A percentile compares a stretch with the other conserved stretches of the same genome.
phyloP scores from a whole-genome alignment of 768 basidiomycete genomes.

The Amanita rimosa region DNA sequence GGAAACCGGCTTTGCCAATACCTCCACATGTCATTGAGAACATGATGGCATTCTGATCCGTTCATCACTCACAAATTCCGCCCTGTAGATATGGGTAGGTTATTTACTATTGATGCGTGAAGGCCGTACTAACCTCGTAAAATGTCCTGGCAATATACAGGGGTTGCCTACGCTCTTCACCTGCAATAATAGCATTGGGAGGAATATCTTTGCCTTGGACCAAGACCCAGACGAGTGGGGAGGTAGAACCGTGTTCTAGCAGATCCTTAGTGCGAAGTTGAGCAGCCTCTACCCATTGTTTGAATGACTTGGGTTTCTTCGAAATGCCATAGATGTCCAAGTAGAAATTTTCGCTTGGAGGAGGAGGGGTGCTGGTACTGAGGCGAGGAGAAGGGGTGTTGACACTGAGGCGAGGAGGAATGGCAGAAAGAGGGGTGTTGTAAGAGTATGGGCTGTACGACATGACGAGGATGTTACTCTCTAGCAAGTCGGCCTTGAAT shows the following conservation, averaged over 20 bases:
- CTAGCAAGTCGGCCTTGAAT: background rate
- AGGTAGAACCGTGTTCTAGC: slow-evolving; percentile 9
- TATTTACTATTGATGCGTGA: background rate
- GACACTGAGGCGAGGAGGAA: background rate
- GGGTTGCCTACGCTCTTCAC: slow-evolving; percentile 12
- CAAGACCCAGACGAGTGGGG: slow-evolving; percentile 15
- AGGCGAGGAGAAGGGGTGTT: background rate
- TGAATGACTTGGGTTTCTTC: slow-evolving; percentile 11
- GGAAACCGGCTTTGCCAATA: slow-evolving; percentile 13
- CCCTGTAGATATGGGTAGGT: background rate
- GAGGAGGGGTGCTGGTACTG: slow-evolving; percentile 2
- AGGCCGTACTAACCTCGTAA: slow-evolving; percentile 9
- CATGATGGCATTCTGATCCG: background rate
- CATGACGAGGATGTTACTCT: background rate
- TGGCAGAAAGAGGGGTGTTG: background rate
- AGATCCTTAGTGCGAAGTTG: slow-evolving; percentile 9
- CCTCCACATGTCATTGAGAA: slow-evolving; percentile 1
- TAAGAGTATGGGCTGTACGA: background rate
- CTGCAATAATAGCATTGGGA: slow-evolving; percentile 12
- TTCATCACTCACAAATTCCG: slow-evolving; percentile 5
- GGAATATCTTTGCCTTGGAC: slow-evolving; percentile 13
- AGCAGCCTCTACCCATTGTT: slow-evolving; percentile 14
- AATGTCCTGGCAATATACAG: slow-evolving; percentile 14
- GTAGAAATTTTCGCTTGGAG: slow-evolving; percentile 3
- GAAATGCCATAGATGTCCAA: slow-evolving; percentile 9